These are phyloP conservation scores for Beauveria sp. DNA, from an alignment of 2,329 filamentous ascomycete species.

Conservation along the genomic window DNA sequence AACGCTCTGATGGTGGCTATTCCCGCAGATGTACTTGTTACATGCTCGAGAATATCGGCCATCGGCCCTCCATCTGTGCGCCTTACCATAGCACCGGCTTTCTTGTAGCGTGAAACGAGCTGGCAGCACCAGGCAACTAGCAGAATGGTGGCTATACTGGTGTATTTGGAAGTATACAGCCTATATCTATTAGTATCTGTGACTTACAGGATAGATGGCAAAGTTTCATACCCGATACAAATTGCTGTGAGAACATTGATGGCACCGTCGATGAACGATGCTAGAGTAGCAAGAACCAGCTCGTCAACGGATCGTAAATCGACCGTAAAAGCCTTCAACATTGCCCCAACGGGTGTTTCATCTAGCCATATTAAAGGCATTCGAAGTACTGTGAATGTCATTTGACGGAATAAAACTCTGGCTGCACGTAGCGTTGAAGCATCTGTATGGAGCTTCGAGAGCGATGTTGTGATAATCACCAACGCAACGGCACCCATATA, in stretches of 20 bases:
- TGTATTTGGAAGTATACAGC: background rate
- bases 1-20: background rate
- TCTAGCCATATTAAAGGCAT: background rate
- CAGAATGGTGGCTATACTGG: background rate
- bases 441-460: no score
- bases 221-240: background rate
- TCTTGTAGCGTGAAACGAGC: background rate
- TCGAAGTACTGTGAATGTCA: background rate
- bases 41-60: slow-evolving; percentile 1
- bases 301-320: background rate
- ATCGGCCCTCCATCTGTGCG: background rate
- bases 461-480: no score
- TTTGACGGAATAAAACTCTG: background rate
- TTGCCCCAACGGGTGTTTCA: background rate
- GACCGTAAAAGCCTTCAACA: background rate
- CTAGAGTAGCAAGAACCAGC: background rate
- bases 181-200: background rate
- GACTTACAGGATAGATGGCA: background rate
- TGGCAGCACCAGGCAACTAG: background rate
- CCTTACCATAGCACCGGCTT: no score
- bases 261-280: background rate
- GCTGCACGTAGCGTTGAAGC: no score
- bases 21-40: background rate
- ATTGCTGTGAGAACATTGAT: background rate
- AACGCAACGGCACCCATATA: no score